Conservation (phyloP, 1,284 basidiomycete species). For the Pisolithus thermaeus region DNA sequence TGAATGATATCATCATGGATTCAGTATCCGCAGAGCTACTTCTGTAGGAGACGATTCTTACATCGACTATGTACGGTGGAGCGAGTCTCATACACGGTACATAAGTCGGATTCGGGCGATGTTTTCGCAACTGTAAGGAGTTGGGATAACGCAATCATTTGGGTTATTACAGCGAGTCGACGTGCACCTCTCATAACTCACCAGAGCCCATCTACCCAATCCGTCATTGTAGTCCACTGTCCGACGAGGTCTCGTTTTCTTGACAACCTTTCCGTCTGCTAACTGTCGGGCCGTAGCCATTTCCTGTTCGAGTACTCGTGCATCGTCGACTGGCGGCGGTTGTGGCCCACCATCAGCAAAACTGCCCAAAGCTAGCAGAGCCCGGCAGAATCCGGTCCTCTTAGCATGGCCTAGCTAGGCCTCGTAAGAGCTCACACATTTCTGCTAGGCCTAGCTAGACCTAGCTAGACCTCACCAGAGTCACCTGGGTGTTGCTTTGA, state of each 20-base stretch:
- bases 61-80: constrained; percentile 80
- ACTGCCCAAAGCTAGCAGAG: too few species aligned
- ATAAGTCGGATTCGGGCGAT: constrained; percentile 68
- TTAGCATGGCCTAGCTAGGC: too few species aligned
- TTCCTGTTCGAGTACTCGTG: constrained; percentile 70
- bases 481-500: too few species aligned
- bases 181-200: constrained; percentile 35
- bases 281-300: constrained; percentile 64
- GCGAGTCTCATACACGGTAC: constrained; percentile 75
- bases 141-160: background rate
- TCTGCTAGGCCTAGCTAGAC: too few species aligned
- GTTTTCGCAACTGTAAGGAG: constrained; percentile 55
- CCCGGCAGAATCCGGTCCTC: too few species aligned
- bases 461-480: too few species aligned
- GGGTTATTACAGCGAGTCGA: background rate
- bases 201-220: constrained; percentile 78
- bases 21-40: constrained; percentile 14
- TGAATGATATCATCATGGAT: constrained; percentile 32
- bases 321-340: constrained; percentile 73
- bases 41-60: constrained; percentile 36
- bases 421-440: too few species aligned
- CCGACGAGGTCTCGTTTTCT: constrained; percentile 86
- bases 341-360: constrained; percentile 37
- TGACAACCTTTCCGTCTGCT: constrained; percentile 70
- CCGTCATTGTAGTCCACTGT: constrained; percentile 94